Conservation (phyloP, 1,284 basidiomycete species). For the Irpex rosettiformis region DNA sequence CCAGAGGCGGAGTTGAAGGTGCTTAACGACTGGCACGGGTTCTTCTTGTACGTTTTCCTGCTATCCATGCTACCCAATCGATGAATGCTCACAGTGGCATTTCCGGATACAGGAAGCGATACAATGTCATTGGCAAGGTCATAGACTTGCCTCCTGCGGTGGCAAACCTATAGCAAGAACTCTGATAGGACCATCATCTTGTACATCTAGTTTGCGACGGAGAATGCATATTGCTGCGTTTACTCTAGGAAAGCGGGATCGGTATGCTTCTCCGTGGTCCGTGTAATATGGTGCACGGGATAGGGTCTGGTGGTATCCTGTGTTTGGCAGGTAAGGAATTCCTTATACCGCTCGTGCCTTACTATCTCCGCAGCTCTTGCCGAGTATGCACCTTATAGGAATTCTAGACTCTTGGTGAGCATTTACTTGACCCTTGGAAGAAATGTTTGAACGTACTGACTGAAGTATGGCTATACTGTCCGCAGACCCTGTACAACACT, state of each 20-base stretch:
- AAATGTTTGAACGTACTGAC: not conserved
- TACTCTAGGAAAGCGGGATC: not conserved
- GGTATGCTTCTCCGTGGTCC: not conserved
- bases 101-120: slow-evolving; percentile 57
- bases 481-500: not conserved
- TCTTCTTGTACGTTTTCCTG: slow-evolving; percentile 57
- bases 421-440: not conserved
- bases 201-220: not conserved
- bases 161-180: slow-evolving; percentile 20
- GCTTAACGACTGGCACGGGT: slow-evolving; percentile 87
- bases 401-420: not conserved
- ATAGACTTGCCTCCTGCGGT: slow-evolving; percentile 39
- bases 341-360: not conserved
- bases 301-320: not conserved
- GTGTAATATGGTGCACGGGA: not conserved
- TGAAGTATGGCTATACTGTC: not conserved
- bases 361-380: not conserved
- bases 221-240: not conserved
- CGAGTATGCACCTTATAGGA: not conserved
- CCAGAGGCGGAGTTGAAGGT: slow-evolving; percentile 78
- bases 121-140: slow-evolving; percentile 78
- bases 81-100: not conserved
- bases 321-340: not conserved
- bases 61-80: not conserved
- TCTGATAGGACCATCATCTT: not conserved